phyloP scores from a whole-genome alignment of 371 early-diverging fungal species.

The Phascolomyces articulosus region DNA sequence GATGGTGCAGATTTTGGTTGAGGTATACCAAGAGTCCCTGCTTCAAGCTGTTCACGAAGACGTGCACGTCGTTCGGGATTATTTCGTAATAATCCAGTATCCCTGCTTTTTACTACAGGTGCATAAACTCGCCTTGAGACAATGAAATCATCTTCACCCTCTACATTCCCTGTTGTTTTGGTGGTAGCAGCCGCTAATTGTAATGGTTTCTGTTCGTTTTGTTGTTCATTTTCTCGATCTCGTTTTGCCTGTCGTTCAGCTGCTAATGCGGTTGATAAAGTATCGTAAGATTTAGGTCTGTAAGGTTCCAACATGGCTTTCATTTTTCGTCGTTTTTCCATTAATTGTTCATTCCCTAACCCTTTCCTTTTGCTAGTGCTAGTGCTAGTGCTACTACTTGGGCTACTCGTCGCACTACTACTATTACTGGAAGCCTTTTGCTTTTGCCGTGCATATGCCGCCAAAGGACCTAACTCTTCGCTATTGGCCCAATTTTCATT shows the following conservation, averaged over 20 bases:
- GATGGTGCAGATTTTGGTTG: neutral
- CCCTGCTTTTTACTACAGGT: neutral
- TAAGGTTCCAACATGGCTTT: neutral
- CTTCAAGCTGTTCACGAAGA: neutral
- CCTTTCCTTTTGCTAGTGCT: neutral
- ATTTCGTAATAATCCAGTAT: neutral
- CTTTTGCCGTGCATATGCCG: neutral
- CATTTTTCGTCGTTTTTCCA: neutral
- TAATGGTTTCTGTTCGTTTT: neutral
- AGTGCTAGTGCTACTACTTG: neutral
- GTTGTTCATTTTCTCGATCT: neutral
- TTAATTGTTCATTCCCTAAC: neutral
- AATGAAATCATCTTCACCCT: neutral
- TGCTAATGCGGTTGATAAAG: neutral
- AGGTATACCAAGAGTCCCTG: neutral
- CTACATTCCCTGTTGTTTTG: too few species aligned
- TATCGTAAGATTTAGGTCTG: neutral
- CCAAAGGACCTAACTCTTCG: neutral
- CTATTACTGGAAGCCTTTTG: too few species aligned
- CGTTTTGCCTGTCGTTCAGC: conserved; percentile 1
- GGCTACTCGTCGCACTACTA: too few species aligned
- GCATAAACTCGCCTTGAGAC: neutral
- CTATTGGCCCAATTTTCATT: conserved; percentile 2
- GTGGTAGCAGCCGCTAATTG: neutral
- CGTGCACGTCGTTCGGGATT: neutral